Conservation (phyloP, 306 rosid genomes). For the Elaeagnus macrophylla region DNA sequence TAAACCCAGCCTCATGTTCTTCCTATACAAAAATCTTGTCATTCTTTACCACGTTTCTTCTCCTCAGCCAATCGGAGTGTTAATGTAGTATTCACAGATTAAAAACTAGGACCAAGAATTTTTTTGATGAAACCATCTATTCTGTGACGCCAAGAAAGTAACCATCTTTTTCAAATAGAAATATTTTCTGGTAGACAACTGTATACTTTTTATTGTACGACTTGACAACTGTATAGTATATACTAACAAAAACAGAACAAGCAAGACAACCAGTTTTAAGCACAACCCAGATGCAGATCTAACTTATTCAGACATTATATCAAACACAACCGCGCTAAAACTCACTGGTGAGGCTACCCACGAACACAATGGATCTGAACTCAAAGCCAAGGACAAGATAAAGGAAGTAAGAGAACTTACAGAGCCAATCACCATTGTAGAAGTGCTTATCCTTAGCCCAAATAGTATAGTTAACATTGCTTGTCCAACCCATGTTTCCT, state of each 20-base stretch:
- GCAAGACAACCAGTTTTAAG: neutral
- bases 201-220: no score
- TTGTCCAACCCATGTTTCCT: slow-evolving; percentile 53
- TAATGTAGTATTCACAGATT: neutral
- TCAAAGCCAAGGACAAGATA: neutral
- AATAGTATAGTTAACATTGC: slow-evolving; percentile 60
- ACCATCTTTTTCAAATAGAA: no score
- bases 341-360: neutral
- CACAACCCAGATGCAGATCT: slow-evolving; percentile 38
- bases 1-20: no score
- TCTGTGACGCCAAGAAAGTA: no score
- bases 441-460: slow-evolving; percentile 72
- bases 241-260: neutral
- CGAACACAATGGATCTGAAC: slow-evolving; percentile 15
- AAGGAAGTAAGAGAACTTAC: slow-evolving; percentile 32
- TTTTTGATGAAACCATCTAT: no score
- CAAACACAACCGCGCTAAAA: slow-evolving; percentile 8
- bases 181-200: no score
- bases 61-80: neutral
- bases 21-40: no score
- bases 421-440: slow-evolving; percentile 91
- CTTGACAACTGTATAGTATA: neutral
- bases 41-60: neutral
- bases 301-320: neutral
- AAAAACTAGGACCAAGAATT: no score